Conservation (phyloP, 495 filamentous ascomycete genomes). For the Aspergillus homomorphus region DNA sequence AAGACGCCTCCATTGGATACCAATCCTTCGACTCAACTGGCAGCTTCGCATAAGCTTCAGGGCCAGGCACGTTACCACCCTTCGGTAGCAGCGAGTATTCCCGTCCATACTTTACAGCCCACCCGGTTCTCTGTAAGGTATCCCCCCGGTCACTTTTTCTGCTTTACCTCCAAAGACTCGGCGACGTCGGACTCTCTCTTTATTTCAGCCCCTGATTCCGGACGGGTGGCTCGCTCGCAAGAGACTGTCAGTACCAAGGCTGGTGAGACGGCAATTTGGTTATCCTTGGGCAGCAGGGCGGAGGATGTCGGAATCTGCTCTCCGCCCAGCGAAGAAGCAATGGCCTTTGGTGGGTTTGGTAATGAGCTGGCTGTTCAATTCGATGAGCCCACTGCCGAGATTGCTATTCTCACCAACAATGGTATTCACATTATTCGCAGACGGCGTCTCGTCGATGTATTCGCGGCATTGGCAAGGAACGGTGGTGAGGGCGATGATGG, state of each 20-base stretch:
- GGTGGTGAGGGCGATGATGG: conserved; percentile 75
- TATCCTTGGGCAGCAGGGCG: conserved; percentile 64
- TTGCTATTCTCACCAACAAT: conserved; percentile 86
- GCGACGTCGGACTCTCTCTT: conserved; percentile 66
- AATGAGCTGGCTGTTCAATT: conserved; percentile 96
- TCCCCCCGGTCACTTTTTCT: conserved; percentile 88
- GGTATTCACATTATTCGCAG: conserved; percentile 83
- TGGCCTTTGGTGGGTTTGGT: conserved; percentile 77
- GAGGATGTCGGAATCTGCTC: conserved; percentile 77
- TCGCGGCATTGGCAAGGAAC: conserved; percentile 72
- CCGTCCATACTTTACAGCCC: conserved; percentile 46
- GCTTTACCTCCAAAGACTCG: conserved; percentile 59
- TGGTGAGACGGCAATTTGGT: conserved; percentile 70
- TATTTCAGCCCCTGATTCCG: conserved; percentile 81
- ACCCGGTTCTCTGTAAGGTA: conserved; percentile 63
- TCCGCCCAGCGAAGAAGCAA: conserved; percentile 61
- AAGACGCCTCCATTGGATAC: conserved; percentile 75
- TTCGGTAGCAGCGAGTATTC: conserved; percentile 28
- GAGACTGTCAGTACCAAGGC: conserved; percentile 52
- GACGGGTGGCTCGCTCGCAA: conserved; percentile 61
- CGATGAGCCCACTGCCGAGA: conserved; percentile 72
- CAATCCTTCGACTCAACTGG: conserved; percentile 20
- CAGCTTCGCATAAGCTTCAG: conserved; percentile 23
- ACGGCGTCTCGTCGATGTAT: conserved; percentile 85
- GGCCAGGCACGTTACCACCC: conserved; percentile 27